Evolutionary conservation across 164 flowering plant genomes (phyloP), one percentile per base, ranked within the genome.

Genomic region (Stephania yunnanensis): DNA sequence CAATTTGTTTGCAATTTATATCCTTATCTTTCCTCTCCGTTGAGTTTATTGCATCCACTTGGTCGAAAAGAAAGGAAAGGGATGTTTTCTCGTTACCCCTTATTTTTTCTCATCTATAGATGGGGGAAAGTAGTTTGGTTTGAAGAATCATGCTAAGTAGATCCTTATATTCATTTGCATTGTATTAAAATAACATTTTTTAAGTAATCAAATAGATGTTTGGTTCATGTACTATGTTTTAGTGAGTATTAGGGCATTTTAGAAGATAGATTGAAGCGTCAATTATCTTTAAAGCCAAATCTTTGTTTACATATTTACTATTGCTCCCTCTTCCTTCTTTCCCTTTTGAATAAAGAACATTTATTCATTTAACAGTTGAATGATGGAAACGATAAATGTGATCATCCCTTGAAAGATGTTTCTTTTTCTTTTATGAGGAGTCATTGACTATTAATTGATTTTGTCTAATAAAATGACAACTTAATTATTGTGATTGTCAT

Each of bases 291-390:
- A 50, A 50, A 9, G 55, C 10, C 11, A 50, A 50, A 50, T 10
- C 55, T 9, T 22, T 4, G 66, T 63, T 17, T 3, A 31, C 36
- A 31, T 30, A 68, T 30, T 68, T 68, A 30, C 46, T 10, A n/a
- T 68, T 30, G 10, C 46, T 2, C 36, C 1, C 7, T 63, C 20
- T 20, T 20, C 7, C 25, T 63, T 63, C 36, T 5, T 5, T 22
- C 25, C 8, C 7, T 17, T 63, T 63, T n/a, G n/a, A n/a, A n/a
- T 19, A 7, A 31, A 5, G 6, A 50, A 10, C 13, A 8, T 22
- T 63, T 63, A 13, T 20, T 9, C 20, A 17, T 63, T 63, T 63
- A 19, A 83, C 75, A 83, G 83, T 72, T 83, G 66, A 83, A 25
- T 50, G 55, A 42, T 72, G 74, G 17, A 6, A 50, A n/a, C 10